These are phyloP conservation scores for Ceratocystis ficicola DNA, from an alignment of 2,329 filamentous ascomycete species.

Conservation along the genomic window DNA sequence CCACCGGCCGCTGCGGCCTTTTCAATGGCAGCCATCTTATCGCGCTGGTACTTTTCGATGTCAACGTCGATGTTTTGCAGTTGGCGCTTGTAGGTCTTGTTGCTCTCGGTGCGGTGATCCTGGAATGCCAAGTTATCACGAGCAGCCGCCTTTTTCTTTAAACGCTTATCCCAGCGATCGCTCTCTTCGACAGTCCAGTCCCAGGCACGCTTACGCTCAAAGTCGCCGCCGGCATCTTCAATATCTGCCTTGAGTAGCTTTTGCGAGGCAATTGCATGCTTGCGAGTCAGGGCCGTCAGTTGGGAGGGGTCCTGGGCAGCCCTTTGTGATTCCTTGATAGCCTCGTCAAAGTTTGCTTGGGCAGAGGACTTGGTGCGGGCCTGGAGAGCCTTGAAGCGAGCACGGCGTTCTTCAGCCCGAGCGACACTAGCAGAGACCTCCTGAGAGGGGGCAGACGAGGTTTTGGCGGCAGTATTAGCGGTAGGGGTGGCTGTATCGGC, in stretches of 20 bases:
- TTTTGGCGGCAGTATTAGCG: background rate
- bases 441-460: conserved; percentile 20
- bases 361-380: conserved; percentile 63
- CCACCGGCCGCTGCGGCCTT: conserved; percentile 72
- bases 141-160: conserved; percentile 72
- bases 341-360: conserved; percentile 68
- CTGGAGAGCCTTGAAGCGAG: conserved; percentile 78
- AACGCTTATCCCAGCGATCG: conserved; percentile 82
- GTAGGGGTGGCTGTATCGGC: conserved; percentile 12
- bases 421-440: conserved; percentile 27
- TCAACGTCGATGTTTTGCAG: conserved; percentile 62
- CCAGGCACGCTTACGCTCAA: conserved; percentile 96
- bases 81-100: conserved; percentile 90
- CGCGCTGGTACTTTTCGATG: conserved; percentile 70
- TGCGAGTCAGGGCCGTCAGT: conserved; percentile 66
- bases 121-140: conserved; percentile 80
- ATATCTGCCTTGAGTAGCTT: conserved; percentile 89
- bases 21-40: conserved; percentile 76
- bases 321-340: conserved; percentile 69
- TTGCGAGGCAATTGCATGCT: conserved; percentile 76
- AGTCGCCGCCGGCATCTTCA: conserved; percentile 74
- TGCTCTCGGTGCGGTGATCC: conserved; percentile 76
- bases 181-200: conserved; percentile 95
- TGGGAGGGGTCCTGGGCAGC: conserved; percentile 65
- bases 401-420: conserved; percentile 54